Conservation (phyloP, 2,329 filamentous ascomycete species). For the Raffaelea ambrosiae region DNA sequence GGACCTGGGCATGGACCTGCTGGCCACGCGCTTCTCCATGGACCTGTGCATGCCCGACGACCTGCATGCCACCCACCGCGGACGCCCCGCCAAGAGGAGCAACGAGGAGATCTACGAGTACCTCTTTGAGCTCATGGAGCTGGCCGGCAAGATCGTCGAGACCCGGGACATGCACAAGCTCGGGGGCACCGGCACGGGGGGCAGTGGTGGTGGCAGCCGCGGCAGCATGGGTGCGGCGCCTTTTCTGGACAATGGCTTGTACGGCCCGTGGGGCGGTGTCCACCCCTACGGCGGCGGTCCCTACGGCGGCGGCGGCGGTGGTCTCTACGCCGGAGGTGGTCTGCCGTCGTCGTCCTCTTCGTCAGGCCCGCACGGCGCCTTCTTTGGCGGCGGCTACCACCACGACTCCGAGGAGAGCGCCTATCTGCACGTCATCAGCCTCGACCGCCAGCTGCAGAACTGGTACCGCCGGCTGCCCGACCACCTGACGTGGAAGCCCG, state of each 20-base stretch:
- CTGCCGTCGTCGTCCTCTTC: too few species aligned
- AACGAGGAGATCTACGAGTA: conserved; percentile 37
- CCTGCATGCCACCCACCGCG: conserved; percentile 20
- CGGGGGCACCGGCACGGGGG: background rate
- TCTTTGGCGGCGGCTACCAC: too few species aligned
- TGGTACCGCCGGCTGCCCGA: conserved; percentile 46
- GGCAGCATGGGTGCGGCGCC: too few species aligned
- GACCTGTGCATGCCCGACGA: conserved; percentile 24
- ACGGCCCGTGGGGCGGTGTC: too few species aligned
- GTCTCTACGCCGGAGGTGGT: too few species aligned
- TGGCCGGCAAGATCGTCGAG: conserved; percentile 43
- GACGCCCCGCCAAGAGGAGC: conserved; percentile 9
- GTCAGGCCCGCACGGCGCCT: too few species aligned
- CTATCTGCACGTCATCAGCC: conserved; percentile 39
- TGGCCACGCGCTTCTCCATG: conserved; percentile 35
- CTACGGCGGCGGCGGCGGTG: background rate
- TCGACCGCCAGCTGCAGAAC: conserved; percentile 44
- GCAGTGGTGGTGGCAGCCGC: background rate
- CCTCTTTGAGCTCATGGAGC: conserved; percentile 46
- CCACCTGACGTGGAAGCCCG: conserved; percentile 37
- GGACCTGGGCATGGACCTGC: conserved; percentile 38
- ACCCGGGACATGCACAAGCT: conserved; percentile 26
- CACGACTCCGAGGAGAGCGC: conserved; percentile 33
- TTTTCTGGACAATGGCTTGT: too few species aligned
- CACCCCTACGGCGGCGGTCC: too few species aligned